Base-by-base conservation (phyloP, 345 rosid genomes). In the Eucalyptus virginea region DNA sequence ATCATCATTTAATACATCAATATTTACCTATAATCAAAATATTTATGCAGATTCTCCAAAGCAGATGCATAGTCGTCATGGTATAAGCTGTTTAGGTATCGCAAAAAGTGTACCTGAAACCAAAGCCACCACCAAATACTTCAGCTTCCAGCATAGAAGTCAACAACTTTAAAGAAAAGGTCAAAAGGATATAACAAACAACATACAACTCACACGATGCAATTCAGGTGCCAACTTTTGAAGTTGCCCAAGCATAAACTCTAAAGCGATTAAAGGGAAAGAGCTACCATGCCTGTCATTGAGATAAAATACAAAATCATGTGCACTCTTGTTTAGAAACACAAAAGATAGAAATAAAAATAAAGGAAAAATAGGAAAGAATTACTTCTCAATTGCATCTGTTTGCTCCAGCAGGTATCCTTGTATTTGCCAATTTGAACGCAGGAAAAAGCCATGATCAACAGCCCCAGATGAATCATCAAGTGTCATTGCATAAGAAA, bases 61-160 rank as follows among this genome's bases (percentile, higher is more conserved):
- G 99, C 98, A 93, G 96, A 92, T 93, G 97, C 93, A 93, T 96
- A 97, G 91, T 98, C 99, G 85, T 97, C 96, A 87, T 93, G 99
- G 93, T 96, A 94, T 89, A 98, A 95, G 91, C 94, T 93, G 94
- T 95, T 96, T 93, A 97, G 93, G 94, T 98, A 96, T 47, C 96
- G 96, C 92, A 98, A 93, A 94, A 96, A 98, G 92, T 98, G 97
- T 92, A 98, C 98, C 99, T 98, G 95, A 90, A 92, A 83, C 88
- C 87, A 89, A 44, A 58, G 21, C 89, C 83, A 65, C 28, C 77
- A 17, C 34, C 37, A 87, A 49, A 62, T 81, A 86, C 54, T 51
- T 32, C 52, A 89, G 44, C 19, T 54, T 49, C 54, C 47, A 42
- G 60, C 49, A 69, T 23, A 30, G 42, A n/a, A 34, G 37, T 18